Conservation (phyloP, 176 grass and related monocot genomes). For the Hordeum marinum region DNA sequence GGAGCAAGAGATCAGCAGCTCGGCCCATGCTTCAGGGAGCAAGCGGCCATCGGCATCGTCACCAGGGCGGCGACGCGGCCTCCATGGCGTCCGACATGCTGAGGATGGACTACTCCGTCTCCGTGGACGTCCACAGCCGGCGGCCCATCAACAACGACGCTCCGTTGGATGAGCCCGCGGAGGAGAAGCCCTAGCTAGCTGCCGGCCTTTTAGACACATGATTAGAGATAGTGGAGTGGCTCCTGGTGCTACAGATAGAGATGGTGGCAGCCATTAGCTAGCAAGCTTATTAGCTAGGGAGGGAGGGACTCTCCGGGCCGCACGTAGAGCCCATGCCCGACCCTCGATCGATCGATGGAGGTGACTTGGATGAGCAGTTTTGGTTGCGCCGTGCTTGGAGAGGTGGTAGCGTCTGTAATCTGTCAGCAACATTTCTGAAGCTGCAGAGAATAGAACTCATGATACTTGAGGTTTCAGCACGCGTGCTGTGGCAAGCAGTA, state of each 20-base stretch:
- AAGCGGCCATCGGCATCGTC: background rate
- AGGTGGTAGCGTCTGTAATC: background rate
- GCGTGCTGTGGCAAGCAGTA: background rate
- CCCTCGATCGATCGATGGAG: background rate
- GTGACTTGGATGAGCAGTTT: constrained; percentile 29
- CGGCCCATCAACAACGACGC: constrained; percentile 61
- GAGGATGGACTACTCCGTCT: constrained; percentile 35
- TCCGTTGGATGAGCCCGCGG: constrained; percentile 2
- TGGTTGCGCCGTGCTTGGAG: constrained; percentile 24
- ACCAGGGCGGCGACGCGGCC: background rate
- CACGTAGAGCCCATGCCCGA: constrained; percentile 17
- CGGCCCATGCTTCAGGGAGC: background rate
- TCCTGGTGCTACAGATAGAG: background rate
- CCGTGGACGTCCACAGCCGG: background rate
- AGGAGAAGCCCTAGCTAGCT: constrained; percentile 30
- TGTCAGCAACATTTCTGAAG: constrained; percentile 14
- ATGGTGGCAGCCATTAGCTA: background rate
- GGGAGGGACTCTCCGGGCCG: background rate
- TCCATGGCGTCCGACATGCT: constrained; percentile 25
- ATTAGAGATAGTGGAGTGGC: too few relatives aligned
- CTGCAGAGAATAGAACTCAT: constrained; percentile 3
- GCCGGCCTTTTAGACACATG: too few relatives aligned
- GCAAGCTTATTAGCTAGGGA: background rate
- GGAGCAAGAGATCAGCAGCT: background rate
- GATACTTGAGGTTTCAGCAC: background rate